phyloP scores from a whole-genome alignment of 805 yeast genomes.

The Candida orba region DNA sequence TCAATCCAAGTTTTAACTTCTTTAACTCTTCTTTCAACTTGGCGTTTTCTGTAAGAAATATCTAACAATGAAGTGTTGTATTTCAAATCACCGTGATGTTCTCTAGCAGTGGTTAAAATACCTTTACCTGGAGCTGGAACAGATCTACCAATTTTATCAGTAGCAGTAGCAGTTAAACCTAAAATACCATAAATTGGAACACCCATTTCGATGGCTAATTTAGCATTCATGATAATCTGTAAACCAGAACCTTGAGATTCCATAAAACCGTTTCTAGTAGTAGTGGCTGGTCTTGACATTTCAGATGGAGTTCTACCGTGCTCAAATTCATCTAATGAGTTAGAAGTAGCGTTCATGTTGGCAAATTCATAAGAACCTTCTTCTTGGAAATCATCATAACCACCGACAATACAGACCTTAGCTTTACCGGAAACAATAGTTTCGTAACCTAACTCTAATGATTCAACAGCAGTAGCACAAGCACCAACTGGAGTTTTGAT shows the following conservation, averaged over 20 bases:
- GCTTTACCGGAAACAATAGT: conserved; percentile 92
- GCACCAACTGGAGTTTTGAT: conserved; percentile 99
- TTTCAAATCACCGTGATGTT: conserved; percentile 74
- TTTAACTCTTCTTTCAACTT: conserved; percentile 66
- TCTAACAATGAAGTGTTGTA: conserved; percentile 77
- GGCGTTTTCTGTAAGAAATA: conserved; percentile 90
- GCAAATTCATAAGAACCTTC: conserved; percentile 98
- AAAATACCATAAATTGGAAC: conserved; percentile 96
- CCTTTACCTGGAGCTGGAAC: conserved; percentile 99
- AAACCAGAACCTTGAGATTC: conserved; percentile 99
- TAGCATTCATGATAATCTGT: conserved; percentile 93
- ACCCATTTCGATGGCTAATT: conserved; percentile 94
- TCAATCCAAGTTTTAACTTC: conserved; percentile 86
- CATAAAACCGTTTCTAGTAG: conserved; percentile 96
- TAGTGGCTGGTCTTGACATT: conserved; percentile 98
- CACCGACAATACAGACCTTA: conserved; percentile 94
- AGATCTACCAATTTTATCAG: conserved; percentile 97
- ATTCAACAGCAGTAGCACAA: conserved; percentile 98
- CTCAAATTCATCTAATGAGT: conserved; percentile 77
- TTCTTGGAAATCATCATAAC: conserved; percentile 99
- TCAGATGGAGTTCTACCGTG: conserved; percentile 97
- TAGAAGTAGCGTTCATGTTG: conserved; percentile 97
- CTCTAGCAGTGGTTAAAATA: conserved; percentile 96
- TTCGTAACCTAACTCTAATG: conserved; percentile 93
- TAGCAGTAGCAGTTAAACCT: conserved; percentile 93